phyloP scores from a whole-genome alignment of 2,329 filamentous ascomycete genomes.

The Pyrenochaeta sp. region DNA sequence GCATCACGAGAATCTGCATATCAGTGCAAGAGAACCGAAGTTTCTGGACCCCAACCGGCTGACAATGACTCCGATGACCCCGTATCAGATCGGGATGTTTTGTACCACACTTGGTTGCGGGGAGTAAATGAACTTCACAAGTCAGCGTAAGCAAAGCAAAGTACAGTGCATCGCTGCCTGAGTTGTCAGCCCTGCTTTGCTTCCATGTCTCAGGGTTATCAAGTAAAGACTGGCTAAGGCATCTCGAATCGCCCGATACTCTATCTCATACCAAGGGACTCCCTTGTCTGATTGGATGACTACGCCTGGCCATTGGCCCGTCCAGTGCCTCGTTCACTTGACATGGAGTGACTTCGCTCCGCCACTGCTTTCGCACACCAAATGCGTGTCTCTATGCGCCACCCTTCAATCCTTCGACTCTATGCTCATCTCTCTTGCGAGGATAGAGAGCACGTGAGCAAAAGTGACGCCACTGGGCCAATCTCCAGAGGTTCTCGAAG shows the following conservation, averaged over 20 bases:
- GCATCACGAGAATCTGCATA: conserved; percentile 4
- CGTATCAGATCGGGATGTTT: conserved; percentile 5
- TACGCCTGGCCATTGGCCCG: background rate
- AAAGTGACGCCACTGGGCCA: background rate
- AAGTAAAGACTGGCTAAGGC: conserved; percentile 6
- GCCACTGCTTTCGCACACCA: conserved; percentile 4
- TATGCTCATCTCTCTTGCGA: background rate
- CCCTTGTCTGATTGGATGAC: background rate
- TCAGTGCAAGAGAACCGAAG: conserved; percentile 1
- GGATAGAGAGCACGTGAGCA: background rate
- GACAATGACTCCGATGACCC: conserved; percentile 6
- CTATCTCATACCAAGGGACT: background rate
- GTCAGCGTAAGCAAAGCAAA: conserved; percentile 9
- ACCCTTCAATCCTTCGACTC: background rate
- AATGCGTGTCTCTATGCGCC: conserved; percentile 1
- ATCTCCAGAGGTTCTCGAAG: background rate
- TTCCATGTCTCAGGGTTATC: conserved; percentile 2
- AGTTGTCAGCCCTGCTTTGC: conserved; percentile 12
- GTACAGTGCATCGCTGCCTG: conserved; percentile 5
- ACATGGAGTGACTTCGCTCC: background rate
- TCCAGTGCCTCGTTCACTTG: conserved; percentile 1
- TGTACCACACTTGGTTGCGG: conserved; percentile 3
- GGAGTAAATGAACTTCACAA: conserved; percentile 6
- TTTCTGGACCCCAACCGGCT: conserved; percentile 14
- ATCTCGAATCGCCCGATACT: conserved; percentile 3